Base-by-base conservation (phyloP, 495 filamentous ascomycete genomes). In the Podospora sp. region DNA sequence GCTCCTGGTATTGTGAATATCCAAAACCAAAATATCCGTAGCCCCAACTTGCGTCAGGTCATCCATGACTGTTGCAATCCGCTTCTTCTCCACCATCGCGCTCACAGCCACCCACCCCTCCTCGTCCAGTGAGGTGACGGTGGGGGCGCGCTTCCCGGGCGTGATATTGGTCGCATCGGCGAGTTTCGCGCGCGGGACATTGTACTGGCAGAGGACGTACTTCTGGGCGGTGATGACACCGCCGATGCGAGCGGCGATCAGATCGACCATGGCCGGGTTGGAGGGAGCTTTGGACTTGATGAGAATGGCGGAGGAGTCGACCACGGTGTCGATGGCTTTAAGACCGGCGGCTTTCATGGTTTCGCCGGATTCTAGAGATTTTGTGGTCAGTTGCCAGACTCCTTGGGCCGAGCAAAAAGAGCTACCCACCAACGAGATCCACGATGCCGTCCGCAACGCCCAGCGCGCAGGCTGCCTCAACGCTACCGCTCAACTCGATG, bases 291-390 rank as follows among this genome's bases (percentile, higher is more conserved):
- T 94, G 35, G 94, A 97, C 80, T 94, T 94, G 82, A 99, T 93
- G 36, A 99, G 86, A 26, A 97, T 86, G 25, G 95, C 93, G 3
- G 88, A 92, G 63, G 90, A 92, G 62, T 91, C 88, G 27, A 97
- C 83, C 20, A 99, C 93, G 1, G 95, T 99, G 68, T 93, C 93
- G 73, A 99, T 97, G 67, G 96, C 87, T 78, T 95, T 96, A 52
- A 99, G 84, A n/a, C 96, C 96, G 36, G 94, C 94, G 2, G 93
- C 95, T 73, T 90, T 92, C 95, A 99, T 99, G 12, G 95, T 99
- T 75, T 97, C 94, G 58, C 95, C 95, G 46, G 95, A 99, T 86
- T 99, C 95, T 97, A n/a, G n/a, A n/a, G n/a, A n/a, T n/a, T n/a
- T n/a, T n/a, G n/a, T n/a, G n/a, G n/a, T n/a, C n/a, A n/a, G n/a